Evolutionary conservation across 2,329 filamentous ascomycete species (phyloP), one percentile per base, ranked within the genome.

Genomic region (Graphiopsis chlorocephala): DNA sequence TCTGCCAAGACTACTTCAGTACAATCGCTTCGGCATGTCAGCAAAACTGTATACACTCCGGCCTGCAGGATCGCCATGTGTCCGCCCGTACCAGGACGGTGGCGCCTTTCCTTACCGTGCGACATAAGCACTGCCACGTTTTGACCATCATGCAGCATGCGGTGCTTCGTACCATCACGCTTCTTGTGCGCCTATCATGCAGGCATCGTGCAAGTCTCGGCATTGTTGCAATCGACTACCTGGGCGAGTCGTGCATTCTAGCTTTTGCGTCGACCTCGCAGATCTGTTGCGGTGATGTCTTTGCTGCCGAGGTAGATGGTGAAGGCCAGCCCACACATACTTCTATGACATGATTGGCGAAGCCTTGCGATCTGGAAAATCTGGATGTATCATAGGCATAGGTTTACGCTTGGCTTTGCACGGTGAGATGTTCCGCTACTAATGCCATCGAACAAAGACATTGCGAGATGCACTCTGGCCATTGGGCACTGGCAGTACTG

Each of bases 11-110:
- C 26, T 35, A 56, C 29, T 33, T 14, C 12, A 26, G 5, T 38
- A 38, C 53, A 45, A 17, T 56, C 53, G 53, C 53, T 56, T 56
- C 53, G 53, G 53, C 53, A 56, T 35, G 29, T 56, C 53, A 56
- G 53, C 29, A 25, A 23, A 11, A 25, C 31, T 31, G 12, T 14
- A 25, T 38, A 56, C 53, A 33, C 17, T 35, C 53, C 25, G 42
- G 25, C 35, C 48, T 62, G 60, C 60, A 62, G 60, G 60, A 62
- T 62, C 47, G 60, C 60, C 60, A 62, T 55, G 60, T 62, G 60
- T 52, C 29, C 15, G 29, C 45, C 48, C 33, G 28, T 28, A 2
- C 45, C 12, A 12, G 14, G 14, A 20, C 42, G 8, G 20, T 42
- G 59, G 59, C 45, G 28, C n/a, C 14, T 25, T 35, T 12, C n/a